phyloP scores from a whole-genome alignment of 2,329 filamentous ascomycete genomes.

The Ophiosphaerella herpotricha region DNA sequence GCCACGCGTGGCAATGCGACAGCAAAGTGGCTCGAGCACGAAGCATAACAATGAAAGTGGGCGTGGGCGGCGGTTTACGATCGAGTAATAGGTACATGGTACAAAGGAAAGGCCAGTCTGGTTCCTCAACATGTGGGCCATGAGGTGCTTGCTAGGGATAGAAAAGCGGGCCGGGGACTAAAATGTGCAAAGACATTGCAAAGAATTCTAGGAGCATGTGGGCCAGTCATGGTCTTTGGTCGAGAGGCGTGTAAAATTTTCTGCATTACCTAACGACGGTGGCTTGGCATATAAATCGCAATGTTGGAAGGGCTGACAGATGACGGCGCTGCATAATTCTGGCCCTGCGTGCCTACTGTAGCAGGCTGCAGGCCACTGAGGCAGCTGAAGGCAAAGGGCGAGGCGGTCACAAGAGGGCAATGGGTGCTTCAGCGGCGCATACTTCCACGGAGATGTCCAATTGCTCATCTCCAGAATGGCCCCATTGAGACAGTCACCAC shows the following conservation, averaged over 20 bases:
- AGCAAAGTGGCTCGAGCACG: conserved; percentile 3
- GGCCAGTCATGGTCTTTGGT: conserved; percentile 30
- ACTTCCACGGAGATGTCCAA: conserved; percentile 40
- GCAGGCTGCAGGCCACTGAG: no score
- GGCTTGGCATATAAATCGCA: conserved; percentile 33
- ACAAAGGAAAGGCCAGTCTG: conserved; percentile 25
- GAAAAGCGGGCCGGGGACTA: conserved; percentile 22
- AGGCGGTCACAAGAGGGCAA: conserved; percentile 3
- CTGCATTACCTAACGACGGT: conserved; percentile 34
- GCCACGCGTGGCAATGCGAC: conserved; percentile 14
- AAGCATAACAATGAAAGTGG: conserved; percentile 7
- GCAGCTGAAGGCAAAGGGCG: neutral
- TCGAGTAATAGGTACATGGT: conserved; percentile 24
- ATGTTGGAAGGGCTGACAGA: conserved; percentile 17
- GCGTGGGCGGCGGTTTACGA: conserved; percentile 9
- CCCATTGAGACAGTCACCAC: conserved; percentile 18
- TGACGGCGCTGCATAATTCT: conserved; percentile 26
- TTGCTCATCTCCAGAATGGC: conserved; percentile 17
- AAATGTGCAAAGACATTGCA: conserved; percentile 29
- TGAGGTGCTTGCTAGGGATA: conserved; percentile 13
- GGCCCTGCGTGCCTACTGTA: no score
- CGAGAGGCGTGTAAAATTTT: conserved; percentile 29
- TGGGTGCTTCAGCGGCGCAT: conserved; percentile 4
- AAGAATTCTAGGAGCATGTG: conserved; percentile 28
- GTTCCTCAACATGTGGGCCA: conserved; percentile 38